phyloP scores from a whole-genome alignment of 305 asterid genomes.

The Fraxinus ornus region DNA sequence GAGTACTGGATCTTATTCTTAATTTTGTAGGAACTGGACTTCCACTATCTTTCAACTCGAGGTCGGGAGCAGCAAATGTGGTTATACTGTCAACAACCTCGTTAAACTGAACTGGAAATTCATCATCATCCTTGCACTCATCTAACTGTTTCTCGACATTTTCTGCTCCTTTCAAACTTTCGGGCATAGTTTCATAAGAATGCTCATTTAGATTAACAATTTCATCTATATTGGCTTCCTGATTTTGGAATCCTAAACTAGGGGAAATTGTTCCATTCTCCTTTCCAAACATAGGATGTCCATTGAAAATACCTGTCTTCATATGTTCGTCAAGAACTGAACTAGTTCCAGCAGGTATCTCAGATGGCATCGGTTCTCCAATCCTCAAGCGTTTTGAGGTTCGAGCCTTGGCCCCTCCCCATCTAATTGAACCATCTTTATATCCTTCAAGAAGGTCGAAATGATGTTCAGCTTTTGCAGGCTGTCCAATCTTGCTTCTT shows the following conservation, averaged over 20 bases:
- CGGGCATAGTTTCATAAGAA: conserved; percentile 29
- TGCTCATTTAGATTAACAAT: conserved; percentile 34
- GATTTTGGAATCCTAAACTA: conserved; percentile 40
- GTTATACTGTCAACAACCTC: conserved; percentile 38
- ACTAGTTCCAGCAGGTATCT: conserved; percentile 39
- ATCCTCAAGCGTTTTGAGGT: conserved; percentile 70
- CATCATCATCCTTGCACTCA: conserved; percentile 31
- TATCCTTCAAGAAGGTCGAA: conserved; percentile 70
- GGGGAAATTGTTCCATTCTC: conserved; percentile 32
- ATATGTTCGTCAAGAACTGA: conserved; percentile 40
- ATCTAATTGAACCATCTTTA: conserved; percentile 65
- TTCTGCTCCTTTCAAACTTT: conserved; percentile 36
- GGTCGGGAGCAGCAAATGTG: conserved; percentile 31
- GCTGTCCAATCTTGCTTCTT: conserved; percentile 36
- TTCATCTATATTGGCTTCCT: conserved; percentile 40
- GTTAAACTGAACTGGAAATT: conserved; percentile 32
- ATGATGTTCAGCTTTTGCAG: conserved; percentile 33
- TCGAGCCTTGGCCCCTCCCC: conserved; percentile 94
- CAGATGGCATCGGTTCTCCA: conserved; percentile 52
- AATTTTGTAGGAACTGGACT: conserved; percentile 49
- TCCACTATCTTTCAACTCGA: conserved; percentile 43
- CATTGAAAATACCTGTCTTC: conserved; percentile 38
- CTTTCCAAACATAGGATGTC: conserved; percentile 34
- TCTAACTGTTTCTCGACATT: conserved; percentile 27
- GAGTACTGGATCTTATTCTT: conserved; percentile 55